A percentile compares a stretch with the other conserved stretches of the same genome.
Conservation (phyloP, 1,139 yeast species). For the Lodderomyces parapsilosis region DNA sequence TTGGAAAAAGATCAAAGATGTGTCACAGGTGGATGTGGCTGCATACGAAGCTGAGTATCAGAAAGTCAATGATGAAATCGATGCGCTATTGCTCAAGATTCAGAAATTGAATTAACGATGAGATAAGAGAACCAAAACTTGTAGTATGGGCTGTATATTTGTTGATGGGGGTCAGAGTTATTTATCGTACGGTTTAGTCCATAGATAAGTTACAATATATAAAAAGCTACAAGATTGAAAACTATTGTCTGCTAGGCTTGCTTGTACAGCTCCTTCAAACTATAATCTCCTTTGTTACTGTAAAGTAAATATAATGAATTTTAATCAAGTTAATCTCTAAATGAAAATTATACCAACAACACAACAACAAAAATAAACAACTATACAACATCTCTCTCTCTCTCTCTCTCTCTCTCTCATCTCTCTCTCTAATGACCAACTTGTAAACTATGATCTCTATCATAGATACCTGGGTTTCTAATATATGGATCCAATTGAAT, state of each 20-base stretch:
- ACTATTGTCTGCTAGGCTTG: too few relatives aligned
- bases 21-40: background rate
- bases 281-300: too few relatives aligned
- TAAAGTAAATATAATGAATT: too few relatives aligned
- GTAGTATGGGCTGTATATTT: too few relatives aligned
- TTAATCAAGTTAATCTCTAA: background rate
- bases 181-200: too few relatives aligned
- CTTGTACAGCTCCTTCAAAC: too few relatives aligned
- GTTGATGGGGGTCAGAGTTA: too few relatives aligned
- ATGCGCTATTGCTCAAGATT: background rate
- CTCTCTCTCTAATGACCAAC: slow-evolving; percentile 12
- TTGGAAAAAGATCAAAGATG: background rate
- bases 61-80: background rate
- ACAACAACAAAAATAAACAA: background rate
- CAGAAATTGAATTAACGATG: background rate
- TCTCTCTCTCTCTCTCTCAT: background rate
- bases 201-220: too few relatives aligned
- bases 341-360: too few relatives aligned
- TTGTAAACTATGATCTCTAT: slow-evolving; percentile 30
- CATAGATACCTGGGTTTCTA: slow-evolving; percentile 39
- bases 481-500: slow-evolving; percentile 40
- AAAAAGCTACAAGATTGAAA: too few relatives aligned
- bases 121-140: too few relatives aligned
- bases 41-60: background rate
- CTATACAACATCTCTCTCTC: background rate